phyloP scores from a whole-genome alignment of 345 rosid species.

The Dimocarpus longan region DNA sequence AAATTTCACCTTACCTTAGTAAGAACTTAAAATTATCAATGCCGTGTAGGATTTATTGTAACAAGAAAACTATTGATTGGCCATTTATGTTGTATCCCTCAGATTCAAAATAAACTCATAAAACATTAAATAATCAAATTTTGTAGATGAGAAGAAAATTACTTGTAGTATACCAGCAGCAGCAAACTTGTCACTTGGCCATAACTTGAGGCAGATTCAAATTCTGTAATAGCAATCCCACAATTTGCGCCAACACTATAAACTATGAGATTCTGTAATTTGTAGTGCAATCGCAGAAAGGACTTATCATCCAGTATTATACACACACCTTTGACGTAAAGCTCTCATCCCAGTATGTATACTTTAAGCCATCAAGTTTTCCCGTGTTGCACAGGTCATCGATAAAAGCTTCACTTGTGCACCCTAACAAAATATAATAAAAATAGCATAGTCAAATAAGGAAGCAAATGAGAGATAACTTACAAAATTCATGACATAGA shows the following conservation, averaged over 20 bases:
- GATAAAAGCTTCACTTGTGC: slow-evolving; percentile 54
- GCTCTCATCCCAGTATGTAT: slow-evolving; percentile 75
- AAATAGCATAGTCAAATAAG: slow-evolving; percentile 2
- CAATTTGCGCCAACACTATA: slow-evolving; percentile 50
- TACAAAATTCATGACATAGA: slow-evolving; percentile 7
- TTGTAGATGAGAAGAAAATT: slow-evolving; percentile 16
- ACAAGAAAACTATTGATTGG: neutral
- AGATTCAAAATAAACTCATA: neutral
- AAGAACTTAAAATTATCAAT: neutral
- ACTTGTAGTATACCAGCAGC: slow-evolving; percentile 96
- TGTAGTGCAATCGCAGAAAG: neutral
- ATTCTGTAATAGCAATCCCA: slow-evolving; percentile 61
- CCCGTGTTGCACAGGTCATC: slow-evolving; percentile 63
- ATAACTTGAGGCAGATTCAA: slow-evolving; percentile 56
- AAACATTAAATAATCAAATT: slow-evolving; percentile 10
- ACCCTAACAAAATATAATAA: slow-evolving; percentile 43
- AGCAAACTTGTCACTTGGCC: slow-evolving; percentile 81
- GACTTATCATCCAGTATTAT: neutral
- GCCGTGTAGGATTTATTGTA: neutral
- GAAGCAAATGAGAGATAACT: slow-evolving; percentile 5
- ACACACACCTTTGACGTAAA: slow-evolving; percentile 71
- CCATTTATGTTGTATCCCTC: neutral
- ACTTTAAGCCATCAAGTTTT: slow-evolving; percentile 60
- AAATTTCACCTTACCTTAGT: no score
- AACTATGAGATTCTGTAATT: slow-evolving; percentile 17